Percentiles rank a stretch among this genome's conserved stretches.
These are phyloP conservation scores for Stagonosporopsis chrysanthemi DNA, from an alignment of 2,329 filamentous ascomycete genomes.

Conservation along the genomic window DNA sequence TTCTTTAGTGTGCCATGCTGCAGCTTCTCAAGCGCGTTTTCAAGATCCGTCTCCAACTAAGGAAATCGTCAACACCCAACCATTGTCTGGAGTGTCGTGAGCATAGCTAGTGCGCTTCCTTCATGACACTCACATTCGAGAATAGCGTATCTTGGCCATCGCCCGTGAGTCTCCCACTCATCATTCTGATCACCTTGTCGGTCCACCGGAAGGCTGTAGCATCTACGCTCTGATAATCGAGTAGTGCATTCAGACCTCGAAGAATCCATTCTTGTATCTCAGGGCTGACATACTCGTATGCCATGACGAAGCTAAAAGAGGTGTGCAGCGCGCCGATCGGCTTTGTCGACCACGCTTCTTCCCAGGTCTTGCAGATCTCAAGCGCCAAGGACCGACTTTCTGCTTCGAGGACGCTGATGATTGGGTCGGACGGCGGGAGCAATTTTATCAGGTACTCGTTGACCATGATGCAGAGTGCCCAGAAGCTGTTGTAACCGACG, in stretches of 20 bases:
- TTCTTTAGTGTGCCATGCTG: not conserved
- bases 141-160: conserved; percentile 35
- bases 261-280: conserved; percentile 41
- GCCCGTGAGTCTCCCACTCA: conserved; percentile 38
- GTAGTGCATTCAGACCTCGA: conserved; percentile 34
- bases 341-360: conserved; percentile 43
- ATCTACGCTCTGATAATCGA: conserved; percentile 37
- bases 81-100: conserved; percentile 10
- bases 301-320: conserved; percentile 43
- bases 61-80: conserved; percentile 25
- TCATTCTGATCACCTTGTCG: conserved; percentile 33
- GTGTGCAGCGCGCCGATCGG: conserved; percentile 45
- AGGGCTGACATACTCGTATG: conserved; percentile 39
- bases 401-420: conserved; percentile 31
- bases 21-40: not conserved
- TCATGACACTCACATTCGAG: conserved; percentile 25
- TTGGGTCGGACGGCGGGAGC: conserved; percentile 33
- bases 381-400: conserved; percentile 38
- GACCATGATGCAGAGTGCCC: conserved; percentile 41
- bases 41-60: conserved; percentile 3
- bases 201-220: conserved; percentile 38
- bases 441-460: conserved; percentile 42
- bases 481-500: conserved; percentile 43
- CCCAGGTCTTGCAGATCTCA: conserved; percentile 48
- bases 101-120: conserved; percentile 20